Evolutionary conservation across 768 basidiomycete genomes (phyloP).

Genomic region (Dacryopinax primogenitus): DNA sequence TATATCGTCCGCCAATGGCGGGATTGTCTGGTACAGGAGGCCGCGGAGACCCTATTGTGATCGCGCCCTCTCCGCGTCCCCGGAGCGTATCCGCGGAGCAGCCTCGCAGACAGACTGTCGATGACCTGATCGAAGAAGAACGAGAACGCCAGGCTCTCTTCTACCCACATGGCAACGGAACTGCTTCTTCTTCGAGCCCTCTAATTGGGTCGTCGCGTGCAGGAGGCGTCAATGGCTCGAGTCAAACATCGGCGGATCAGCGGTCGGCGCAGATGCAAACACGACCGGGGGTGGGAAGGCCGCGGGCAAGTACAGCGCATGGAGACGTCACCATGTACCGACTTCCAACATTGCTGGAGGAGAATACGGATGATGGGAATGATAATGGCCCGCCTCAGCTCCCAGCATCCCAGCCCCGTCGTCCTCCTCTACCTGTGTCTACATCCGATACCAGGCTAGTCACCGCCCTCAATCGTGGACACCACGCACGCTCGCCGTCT

Average conservation of each 20-base stretch:
- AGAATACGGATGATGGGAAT: not conserved
- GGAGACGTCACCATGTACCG: not conserved
- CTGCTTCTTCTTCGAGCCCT: not conserved
- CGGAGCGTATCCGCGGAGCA: not conserved
- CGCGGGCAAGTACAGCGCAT: not conserved
- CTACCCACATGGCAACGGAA: not conserved
- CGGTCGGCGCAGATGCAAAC: not conserved
- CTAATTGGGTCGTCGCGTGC: not conserved
- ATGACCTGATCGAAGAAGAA: conserved; percentile 8
- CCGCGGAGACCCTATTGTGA: not conserved
- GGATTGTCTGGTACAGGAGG: not conserved
- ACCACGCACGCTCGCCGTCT: not conserved
- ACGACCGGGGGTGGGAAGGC: not conserved
- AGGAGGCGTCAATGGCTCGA: not conserved
- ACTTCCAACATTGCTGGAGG: not conserved
- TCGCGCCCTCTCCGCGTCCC: not conserved
- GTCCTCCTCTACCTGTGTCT: not conserved
- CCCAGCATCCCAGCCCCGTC: not conserved
- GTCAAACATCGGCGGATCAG: not conserved
- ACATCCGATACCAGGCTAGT: not conserved
- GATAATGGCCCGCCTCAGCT: not conserved
- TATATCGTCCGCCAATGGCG: not conserved
- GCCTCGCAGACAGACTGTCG: not conserved
- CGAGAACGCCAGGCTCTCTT: not conserved
- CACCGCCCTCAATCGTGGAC: not conserved